phyloP scores from a whole-genome alignment of 2,329 filamentous ascomycete species.

The Blumeria graminis region DNA sequence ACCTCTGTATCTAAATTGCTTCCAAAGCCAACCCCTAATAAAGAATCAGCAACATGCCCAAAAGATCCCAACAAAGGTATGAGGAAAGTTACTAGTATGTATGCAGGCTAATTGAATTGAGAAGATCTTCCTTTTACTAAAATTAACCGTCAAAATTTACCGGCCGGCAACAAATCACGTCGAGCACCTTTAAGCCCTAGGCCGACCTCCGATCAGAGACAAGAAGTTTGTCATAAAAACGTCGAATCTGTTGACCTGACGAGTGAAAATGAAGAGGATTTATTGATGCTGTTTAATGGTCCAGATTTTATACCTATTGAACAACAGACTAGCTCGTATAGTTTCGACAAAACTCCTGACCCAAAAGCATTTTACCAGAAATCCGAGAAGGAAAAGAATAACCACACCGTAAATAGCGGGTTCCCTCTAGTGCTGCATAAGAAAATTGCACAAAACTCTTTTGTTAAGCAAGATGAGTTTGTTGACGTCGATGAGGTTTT shows the following conservation, averaged over 20 bases:
- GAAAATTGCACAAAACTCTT: not conserved
- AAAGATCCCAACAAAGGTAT: constrained; percentile 7
- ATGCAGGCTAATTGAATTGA: constrained; percentile 5
- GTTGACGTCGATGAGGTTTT: constrained; percentile 14
- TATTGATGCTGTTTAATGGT: not conserved
- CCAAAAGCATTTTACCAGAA: not conserved
- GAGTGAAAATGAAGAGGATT: constrained; percentile 7
- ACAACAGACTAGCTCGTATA: not conserved
- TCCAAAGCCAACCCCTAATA: constrained; percentile 7
- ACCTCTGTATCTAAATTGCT: constrained; percentile 11
- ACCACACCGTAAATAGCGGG: not conserved
- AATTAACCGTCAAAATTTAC: constrained; percentile 3
- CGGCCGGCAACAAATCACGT: constrained; percentile 7
- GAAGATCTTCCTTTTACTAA: constrained; percentile 8
- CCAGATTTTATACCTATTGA: not conserved
- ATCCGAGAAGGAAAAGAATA: not conserved
- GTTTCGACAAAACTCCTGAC: not conserved
- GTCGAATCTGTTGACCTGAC: constrained; percentile 15
- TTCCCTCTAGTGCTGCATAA: not conserved
- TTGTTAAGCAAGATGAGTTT: constrained; percentile 9
- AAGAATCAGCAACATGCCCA: constrained; percentile 8
- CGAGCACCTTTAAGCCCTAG: constrained; percentile 14
- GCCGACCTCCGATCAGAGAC: constrained; percentile 9
- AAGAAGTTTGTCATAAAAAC: constrained; percentile 5
- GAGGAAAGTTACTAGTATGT: not conserved